Evolutionary conservation across 495 filamentous ascomycete genomes (phyloP).

Genomic region (Venustampulla echinocandica): DNA sequence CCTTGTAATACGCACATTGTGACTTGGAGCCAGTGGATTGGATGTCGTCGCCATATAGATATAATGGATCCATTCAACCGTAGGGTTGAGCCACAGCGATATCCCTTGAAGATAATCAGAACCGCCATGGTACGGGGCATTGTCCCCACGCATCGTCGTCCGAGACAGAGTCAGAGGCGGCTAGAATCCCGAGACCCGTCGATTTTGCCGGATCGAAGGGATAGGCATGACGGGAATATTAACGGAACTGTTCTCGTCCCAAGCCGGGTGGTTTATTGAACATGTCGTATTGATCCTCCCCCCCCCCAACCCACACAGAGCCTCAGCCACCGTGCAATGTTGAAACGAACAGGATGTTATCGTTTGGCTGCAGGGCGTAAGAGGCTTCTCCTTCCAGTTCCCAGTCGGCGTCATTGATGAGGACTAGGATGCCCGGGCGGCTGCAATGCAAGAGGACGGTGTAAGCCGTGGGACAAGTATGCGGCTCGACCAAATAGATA

Average conservation of each 20-base stretch:
- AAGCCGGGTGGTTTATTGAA: background rate
- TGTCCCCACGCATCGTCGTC: background rate
- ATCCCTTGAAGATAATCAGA: background rate
- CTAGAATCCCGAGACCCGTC: background rate
- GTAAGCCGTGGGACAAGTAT: constrained; percentile 3
- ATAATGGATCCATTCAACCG: background rate
- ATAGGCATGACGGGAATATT: background rate
- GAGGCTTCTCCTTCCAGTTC: constrained; percentile 90
- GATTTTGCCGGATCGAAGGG: background rate
- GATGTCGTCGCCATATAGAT: no score
- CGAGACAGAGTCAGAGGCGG: no score
- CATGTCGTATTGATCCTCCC: background rate
- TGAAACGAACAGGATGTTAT: constrained; percentile 93
- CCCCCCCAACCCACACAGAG: background rate
- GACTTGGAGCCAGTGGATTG: no score
- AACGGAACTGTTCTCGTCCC: background rate
- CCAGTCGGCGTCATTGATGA: constrained; percentile 98
- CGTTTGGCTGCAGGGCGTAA: constrained; percentile 70
- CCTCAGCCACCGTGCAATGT: constrained; percentile 85
- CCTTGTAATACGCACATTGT: constrained; percentile 8
- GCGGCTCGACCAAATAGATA: background rate
- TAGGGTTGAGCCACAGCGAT: background rate
- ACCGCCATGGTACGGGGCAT: background rate
- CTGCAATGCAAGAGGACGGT: constrained; percentile 35
- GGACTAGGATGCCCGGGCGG: constrained; percentile 89